Percentiles rank a stretch among this genome's conserved stretches.
phyloP scores from a whole-genome alignment of 148 eudicot genomes.

The Cornus controversa region DNA sequence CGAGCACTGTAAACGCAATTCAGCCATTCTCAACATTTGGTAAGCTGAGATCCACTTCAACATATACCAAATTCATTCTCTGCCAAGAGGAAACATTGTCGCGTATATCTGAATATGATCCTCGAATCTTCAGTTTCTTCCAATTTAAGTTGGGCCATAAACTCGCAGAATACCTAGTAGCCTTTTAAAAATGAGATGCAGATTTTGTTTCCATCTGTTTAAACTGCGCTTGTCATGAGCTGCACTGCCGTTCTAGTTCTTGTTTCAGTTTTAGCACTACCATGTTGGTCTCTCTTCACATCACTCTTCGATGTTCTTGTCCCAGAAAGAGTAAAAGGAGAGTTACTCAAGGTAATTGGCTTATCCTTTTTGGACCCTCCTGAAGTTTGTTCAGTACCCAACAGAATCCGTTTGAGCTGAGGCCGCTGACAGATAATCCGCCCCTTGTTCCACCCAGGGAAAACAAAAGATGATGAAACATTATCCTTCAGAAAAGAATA shows the following conservation, averaged over 20 bases:
- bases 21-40: constrained; percentile 6
- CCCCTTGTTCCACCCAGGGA: constrained; percentile 90
- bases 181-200: not conserved
- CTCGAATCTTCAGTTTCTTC: not conserved
- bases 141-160: not conserved
- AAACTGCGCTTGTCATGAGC: constrained; percentile 54
- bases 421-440: constrained; percentile 73
- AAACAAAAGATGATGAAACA: constrained; percentile 62
- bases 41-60: not conserved
- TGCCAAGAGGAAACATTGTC: constrained; percentile 1
- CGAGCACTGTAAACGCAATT: not conserved
- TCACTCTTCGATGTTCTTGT: constrained; percentile 31
- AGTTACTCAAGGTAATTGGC: constrained; percentile 43
- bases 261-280: constrained; percentile 22
- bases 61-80: not conserved
- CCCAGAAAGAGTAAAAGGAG: constrained; percentile 40
- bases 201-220: constrained; percentile 4
- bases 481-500: constrained; percentile 62
- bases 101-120: constrained; percentile 1
- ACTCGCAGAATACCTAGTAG: not conserved
- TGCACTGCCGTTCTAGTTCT: constrained; percentile 39
- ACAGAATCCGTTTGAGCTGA: constrained; percentile 64
- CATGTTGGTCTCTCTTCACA: constrained; percentile 37
- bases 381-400: constrained; percentile 34
- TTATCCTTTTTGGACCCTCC: constrained; percentile 30